phyloP scores from a whole-genome alignment of 2,329 filamentous ascomycete genomes.

The Ploettnerulaceae sp. region DNA sequence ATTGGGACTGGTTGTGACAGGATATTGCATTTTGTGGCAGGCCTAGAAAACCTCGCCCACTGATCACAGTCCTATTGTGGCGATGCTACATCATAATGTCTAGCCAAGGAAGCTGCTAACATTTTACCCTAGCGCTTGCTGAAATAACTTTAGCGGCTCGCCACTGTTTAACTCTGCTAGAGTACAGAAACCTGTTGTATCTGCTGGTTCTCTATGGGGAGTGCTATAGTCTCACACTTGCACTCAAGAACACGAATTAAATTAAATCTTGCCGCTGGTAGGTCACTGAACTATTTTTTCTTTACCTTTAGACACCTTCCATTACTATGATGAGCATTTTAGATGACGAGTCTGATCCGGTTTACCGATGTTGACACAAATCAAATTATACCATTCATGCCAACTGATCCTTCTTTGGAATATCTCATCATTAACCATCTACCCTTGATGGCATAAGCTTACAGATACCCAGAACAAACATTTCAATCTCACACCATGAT shows the following conservation, averaged over 20 bases:
- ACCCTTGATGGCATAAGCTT: slow-evolving; percentile 15
- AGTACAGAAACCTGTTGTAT: no score
- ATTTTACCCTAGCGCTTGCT: no score
- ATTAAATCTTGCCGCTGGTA: no score
- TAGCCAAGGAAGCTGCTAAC: no score
- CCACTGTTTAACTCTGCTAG: no score
- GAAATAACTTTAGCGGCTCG: no score
- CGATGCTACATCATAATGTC: no score
- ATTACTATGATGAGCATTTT: slow-evolving; percentile 46
- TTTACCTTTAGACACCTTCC: slow-evolving; percentile 17
- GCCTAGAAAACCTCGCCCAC: slow-evolving; percentile 99
- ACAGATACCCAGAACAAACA: slow-evolving; percentile 9
- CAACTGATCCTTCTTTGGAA: slow-evolving; percentile 41
- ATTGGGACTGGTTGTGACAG: slow-evolving; percentile 56
- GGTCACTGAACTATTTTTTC: neutral
- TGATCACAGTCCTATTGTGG: slow-evolving; percentile 62
- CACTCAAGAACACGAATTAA: no score
- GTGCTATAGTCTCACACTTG: no score
- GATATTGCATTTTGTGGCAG: slow-evolving; percentile 89
- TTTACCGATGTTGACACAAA: slow-evolving; percentile 66
- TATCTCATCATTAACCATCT: slow-evolving; percentile 2
- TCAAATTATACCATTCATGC: slow-evolving; percentile 71
- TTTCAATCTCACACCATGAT: neutral
- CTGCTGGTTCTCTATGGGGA: no score
- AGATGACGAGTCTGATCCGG: slow-evolving; percentile 79